phyloP scores from a whole-genome alignment of 164 flowering plant species.

The Malania oleifera region DNA sequence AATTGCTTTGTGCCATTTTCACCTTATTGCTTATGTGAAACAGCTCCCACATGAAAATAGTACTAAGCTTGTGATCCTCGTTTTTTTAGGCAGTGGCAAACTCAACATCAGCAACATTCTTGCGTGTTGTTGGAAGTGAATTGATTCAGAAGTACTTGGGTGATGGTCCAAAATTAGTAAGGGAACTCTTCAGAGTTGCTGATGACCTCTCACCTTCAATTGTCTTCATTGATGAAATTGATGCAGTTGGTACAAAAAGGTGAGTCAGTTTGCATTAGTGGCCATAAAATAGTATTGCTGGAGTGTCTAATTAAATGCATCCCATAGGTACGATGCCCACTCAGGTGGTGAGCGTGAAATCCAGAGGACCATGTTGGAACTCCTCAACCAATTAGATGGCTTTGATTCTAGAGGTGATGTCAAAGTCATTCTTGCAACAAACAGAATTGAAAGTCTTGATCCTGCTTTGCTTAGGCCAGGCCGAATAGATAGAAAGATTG shows the following conservation, averaged over 20 bases:
- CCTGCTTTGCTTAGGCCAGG: slow-evolving; percentile 96
- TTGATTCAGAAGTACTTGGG: slow-evolving; percentile 90
- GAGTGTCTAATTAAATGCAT: slow-evolving; percentile 1
- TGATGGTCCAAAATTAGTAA: slow-evolving; percentile 91
- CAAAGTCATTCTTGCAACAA: slow-evolving; percentile 91
- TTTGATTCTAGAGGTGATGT: slow-evolving; percentile 94
- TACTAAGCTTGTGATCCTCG: no score
- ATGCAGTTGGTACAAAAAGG: slow-evolving; percentile 95
- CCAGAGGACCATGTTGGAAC: slow-evolving; percentile 94
- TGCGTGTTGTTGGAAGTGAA: slow-evolving; percentile 94
- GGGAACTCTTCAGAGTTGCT: slow-evolving; percentile 92
- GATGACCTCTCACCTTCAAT: slow-evolving; percentile 95
- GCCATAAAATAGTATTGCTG: not conserved
- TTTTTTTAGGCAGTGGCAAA: slow-evolving; percentile 98
- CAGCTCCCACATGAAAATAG: no score
- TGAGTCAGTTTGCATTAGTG: slow-evolving; percentile 10
- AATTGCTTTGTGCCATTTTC: no score
- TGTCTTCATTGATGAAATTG: slow-evolving; percentile 95
- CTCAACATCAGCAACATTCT: slow-evolving; percentile 90
- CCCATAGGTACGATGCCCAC: slow-evolving; percentile 78
- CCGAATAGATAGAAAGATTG: slow-evolving; percentile 84
- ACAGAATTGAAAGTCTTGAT: slow-evolving; percentile 84
- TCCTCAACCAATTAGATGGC: slow-evolving; percentile 90
- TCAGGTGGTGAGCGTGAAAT: slow-evolving; percentile 97
- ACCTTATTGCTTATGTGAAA: no score